Conservation (phyloP, 441 rosid genomes). For the Erodium trifolium region DNA sequence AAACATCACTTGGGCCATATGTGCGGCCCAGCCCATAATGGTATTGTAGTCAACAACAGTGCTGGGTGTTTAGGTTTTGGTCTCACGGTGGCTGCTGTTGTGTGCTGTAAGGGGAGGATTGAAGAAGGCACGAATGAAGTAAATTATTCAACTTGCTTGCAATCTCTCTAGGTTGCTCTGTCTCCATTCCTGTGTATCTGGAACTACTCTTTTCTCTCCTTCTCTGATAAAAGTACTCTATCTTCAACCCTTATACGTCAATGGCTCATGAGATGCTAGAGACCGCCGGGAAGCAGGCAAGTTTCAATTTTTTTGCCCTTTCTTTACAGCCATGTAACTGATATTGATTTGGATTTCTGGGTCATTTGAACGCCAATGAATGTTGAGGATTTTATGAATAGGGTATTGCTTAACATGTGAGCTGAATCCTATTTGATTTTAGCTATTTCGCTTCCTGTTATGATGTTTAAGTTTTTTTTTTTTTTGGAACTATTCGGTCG, state of each 20-base stretch:
- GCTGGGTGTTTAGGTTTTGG: too few relatives aligned
- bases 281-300: slow-evolving; percentile 4
- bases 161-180: too few relatives aligned
- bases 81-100: too few relatives aligned
- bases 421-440: background rate
- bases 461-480: background rate
- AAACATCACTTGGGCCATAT: too few relatives aligned
- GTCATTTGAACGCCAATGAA: background rate
- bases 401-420: background rate
- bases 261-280: background rate
- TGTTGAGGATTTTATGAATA: background rate
- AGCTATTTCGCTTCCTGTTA: too few relatives aligned
- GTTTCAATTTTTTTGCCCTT: background rate
- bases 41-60: too few relatives aligned
- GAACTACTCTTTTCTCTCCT: background rate
- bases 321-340: background rate
- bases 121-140: too few relatives aligned
- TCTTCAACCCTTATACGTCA: background rate
- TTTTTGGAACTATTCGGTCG: background rate
- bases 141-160: too few relatives aligned
- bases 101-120: too few relatives aligned
- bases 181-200: too few relatives aligned
- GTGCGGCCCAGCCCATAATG: too few relatives aligned
- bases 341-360: background rate
- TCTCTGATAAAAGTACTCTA: background rate